Base-by-base conservation (phyloP, 306 rosid species). In the Herpetospermum pedunculosum region DNA sequence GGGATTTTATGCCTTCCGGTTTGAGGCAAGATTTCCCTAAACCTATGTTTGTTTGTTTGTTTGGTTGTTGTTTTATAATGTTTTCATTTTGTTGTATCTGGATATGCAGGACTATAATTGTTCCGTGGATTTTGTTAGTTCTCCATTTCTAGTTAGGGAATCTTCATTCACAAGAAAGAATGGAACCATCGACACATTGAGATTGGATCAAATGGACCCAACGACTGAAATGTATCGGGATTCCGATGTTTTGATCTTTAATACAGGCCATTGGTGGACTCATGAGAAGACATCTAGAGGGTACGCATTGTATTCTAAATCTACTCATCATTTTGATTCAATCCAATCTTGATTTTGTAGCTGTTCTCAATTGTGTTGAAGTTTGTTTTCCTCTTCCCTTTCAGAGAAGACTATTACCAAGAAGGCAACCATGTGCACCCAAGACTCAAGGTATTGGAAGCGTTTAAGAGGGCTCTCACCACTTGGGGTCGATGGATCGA, bases 201-300 rank as follows among this genome's bases (percentile, higher is more conserved):
- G 99, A 78, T 83, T 95, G 84, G 99, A 95, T 89, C 75, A 85
- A 87, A 95, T 95, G 97, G 99, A 89, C 75, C 78, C 18, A 76
- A 81, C 91, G 16, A 91, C 92, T 29, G 43, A 84, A 40, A 87
- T 79, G 75, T 89, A 91, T 73, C 81, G 81, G 55, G 97, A 95
- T 79, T 96, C 96, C 4, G 92, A 91, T 72, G 78, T 91, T 70
- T 63, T 95, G 75, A 88, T 95, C 80, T 95, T 95, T 82, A 95
- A 95, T 70, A 89, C 96, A 21, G 99, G 99, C 64, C 97, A 91
- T 46, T 95, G 99, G 99, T 95, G 99, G 99, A 95, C 97, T 11
- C 97, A 95, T 59, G 96, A 88, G 78, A 95, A 95, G 82, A 95
- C 99, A 37, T 95, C 97, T 21, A 83, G 75, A 81, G 99, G 99